Percentiles rank a stretch among this genome's conserved stretches.
Conservation (phyloP, 164 flowering plant species). For the Houttuynia cordata region DNA sequence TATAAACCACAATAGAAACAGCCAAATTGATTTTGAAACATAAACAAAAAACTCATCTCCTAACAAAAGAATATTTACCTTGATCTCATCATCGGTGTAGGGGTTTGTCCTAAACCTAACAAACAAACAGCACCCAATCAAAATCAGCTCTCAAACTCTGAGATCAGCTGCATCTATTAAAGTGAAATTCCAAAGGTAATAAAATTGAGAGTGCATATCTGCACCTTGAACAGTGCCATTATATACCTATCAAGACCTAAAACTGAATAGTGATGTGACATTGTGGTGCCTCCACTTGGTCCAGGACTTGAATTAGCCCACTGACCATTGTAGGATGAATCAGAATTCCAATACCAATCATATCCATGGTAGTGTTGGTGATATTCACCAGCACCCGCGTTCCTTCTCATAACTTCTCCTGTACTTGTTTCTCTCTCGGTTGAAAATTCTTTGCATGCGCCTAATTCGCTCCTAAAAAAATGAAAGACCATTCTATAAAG, state of each 20-base stretch:
- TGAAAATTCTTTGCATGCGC: conserved; percentile 95
- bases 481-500: background rate
- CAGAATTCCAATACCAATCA: conserved; percentile 67
- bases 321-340: conserved; percentile 36
- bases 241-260: conserved; percentile 88
- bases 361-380: conserved; percentile 69
- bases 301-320: conserved; percentile 37
- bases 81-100: conserved; percentile 83
- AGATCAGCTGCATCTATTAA: background rate
- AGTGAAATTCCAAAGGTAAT: background rate
- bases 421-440: conserved; percentile 77
- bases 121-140: background rate
- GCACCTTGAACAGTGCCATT: background rate
- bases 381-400: conserved; percentile 43
- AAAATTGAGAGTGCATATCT: background rate
- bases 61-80: too few species aligned
- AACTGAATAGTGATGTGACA: conserved; percentile 82
- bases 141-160: background rate
- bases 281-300: conserved; percentile 21
- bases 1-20: too few species aligned
- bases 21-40: too few species aligned
- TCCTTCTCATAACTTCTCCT: conserved; percentile 67
- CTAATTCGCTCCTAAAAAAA: conserved; percentile 70
- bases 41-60: too few species aligned
- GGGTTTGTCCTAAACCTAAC: conserved; percentile 52